Base-by-base conservation (phyloP, 2,329 filamentous ascomycete genomes). In the Eutypa lata region DNA sequence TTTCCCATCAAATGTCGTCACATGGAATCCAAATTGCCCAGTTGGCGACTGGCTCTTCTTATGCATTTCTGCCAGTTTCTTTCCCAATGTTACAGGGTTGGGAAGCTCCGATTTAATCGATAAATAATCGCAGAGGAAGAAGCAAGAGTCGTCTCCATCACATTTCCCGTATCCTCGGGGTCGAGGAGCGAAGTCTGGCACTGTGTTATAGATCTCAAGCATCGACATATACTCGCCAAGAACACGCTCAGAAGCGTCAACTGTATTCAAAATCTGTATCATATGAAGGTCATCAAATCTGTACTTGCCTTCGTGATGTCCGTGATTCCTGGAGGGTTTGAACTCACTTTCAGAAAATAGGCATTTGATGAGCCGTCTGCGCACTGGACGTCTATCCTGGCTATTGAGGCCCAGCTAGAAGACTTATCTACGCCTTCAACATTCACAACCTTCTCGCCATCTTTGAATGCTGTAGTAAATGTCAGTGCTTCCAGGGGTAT, bases 51-150 rank as follows among this genome's bases (percentile, higher is more conserved):
- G n/a, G 35, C 57, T 64, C 8, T 42, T 48, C 18, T 49, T 47
- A 49, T 65, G 64, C 37, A 66, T 16, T 2, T 55, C 52, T 2
- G 63, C 63, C 2, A 66, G 53, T 16, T 50, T 53, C 10, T 49
- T 16, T 2, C 53, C 56, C 10, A 65, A 55, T 21, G 53, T 38
- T 2, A 24, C 47, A 1, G 61, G 57, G 38, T 64, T 55, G 0
- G 62, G 60, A 1, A 57, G 53, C 8, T 50, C 46, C 22, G 45
- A 47, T 4, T 45, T 18, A 38, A 57, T 28, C 7, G 48, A 35
- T 2, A 57, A 33, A 26, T 57, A 59, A 10, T 59, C 59, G 19
- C 58, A 58, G 18, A 60, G 19, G 42, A 58, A 57, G 50, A 61
- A 61, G 46, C 56, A 51, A 10, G 50, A 48, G 2, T 52, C 19